A percentile compares a stretch with the other conserved stretches of the same genome.
Evolutionary conservation across 352 stramenopile genomes (phyloP).

Genomic region (Albugo candida): DNA sequence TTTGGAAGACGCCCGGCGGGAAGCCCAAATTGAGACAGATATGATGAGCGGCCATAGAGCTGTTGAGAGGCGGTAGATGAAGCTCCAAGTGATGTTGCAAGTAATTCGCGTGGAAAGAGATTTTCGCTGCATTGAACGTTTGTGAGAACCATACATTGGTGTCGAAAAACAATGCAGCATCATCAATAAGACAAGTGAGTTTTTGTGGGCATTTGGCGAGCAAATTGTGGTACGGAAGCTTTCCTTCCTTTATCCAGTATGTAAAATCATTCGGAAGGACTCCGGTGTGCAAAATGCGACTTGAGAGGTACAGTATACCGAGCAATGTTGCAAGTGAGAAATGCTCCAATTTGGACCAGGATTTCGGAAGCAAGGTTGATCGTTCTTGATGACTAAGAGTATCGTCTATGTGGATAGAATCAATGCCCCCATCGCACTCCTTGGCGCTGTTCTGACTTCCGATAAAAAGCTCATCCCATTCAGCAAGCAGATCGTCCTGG

Average conservation of each 20-base stretch:
- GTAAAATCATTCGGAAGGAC: constrained; percentile 39
- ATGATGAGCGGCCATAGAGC: constrained; percentile 24
- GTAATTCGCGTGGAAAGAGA: constrained; percentile 31
- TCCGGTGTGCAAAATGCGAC: constrained; percentile 38
- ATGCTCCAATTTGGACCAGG: constrained; percentile 12
- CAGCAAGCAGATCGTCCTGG: constrained; percentile 37
- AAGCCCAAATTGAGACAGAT: constrained; percentile 36
- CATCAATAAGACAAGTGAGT: constrained; percentile 23
- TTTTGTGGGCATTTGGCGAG: constrained; percentile 24
- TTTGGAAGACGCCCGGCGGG: constrained; percentile 29
- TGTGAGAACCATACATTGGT: constrained; percentile 18
- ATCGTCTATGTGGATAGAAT: too few species aligned
- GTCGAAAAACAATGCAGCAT: constrained; percentile 40
- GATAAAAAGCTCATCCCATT: constrained; percentile 25
- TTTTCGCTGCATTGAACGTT: constrained; percentile 12
- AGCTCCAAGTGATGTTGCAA: constrained; percentile 57
- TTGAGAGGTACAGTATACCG: constrained; percentile 35
- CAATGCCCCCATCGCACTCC: background rate
- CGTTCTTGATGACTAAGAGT: too few species aligned
- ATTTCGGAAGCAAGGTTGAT: background rate
- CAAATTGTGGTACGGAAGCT: constrained; percentile 45
- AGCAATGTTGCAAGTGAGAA: constrained; percentile 40
- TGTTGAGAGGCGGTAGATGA: constrained; percentile 46
- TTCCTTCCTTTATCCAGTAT: constrained; percentile 32
- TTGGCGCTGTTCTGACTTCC: background rate